Evolutionary conservation across 78 protist genomes (phyloP).

Genomic region (Planoprotostelium fungivorum): DNA sequence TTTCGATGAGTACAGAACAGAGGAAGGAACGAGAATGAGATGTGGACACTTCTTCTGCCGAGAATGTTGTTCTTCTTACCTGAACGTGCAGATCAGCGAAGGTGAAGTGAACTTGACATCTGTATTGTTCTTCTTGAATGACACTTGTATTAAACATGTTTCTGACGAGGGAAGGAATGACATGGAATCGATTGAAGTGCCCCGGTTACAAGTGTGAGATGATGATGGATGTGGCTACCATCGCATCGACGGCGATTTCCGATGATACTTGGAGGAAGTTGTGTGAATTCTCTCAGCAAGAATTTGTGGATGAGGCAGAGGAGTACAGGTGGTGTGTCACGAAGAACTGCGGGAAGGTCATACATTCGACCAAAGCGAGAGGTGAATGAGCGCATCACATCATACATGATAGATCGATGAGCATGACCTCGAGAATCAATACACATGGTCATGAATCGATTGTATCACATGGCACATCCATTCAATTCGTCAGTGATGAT

Average conservation of each 20-base stretch:
- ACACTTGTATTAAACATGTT: too few species aligned
- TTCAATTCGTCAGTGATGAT: neutral
- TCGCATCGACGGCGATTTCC: neutral
- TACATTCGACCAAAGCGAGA: neutral
- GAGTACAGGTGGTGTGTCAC: neutral
- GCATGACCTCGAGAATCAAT: too few species aligned
- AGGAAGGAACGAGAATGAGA: neutral
- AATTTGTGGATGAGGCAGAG: neutral
- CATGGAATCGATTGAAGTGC: neutral
- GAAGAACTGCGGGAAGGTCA: neutral
- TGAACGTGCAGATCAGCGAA: neutral
- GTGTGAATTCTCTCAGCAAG: neutral
- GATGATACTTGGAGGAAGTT: neutral
- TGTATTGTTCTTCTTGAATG: neutral
- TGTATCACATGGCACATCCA: too few species aligned
- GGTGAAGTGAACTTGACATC: neutral
- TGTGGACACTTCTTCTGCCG: neutral
- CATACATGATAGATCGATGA: neutral
- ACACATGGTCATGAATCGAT: too few species aligned
- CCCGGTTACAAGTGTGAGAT: neutral
- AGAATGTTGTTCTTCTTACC: neutral
- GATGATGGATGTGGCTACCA: neutral
- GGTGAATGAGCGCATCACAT: neutral
- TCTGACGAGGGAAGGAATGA: neutral
- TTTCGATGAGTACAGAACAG: neutral